Percentiles rank a stretch among this genome's conserved stretches.
These are phyloP conservation scores for Lactarius psammicola DNA, from an alignment of 768 basidiomycete genomes.

Conservation along the genomic window DNA sequence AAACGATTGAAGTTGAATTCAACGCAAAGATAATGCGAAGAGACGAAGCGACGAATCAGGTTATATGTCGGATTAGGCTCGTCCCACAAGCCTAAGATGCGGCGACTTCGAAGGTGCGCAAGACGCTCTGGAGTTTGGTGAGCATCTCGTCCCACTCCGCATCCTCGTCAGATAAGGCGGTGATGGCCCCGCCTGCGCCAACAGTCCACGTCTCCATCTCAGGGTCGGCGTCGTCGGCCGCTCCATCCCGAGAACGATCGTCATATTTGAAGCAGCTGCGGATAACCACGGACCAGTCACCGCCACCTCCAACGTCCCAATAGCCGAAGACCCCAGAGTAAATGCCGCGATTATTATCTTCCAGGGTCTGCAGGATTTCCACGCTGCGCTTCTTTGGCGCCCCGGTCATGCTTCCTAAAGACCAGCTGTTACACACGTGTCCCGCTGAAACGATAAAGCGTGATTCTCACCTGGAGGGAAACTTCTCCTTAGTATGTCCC, in stretches of 20 bases:
- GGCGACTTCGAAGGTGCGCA: slow-evolving; percentile 55
- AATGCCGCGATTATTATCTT: slow-evolving; percentile 66
- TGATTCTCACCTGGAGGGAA: slow-evolving; percentile 74
- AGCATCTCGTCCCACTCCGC: slow-evolving; percentile 95
- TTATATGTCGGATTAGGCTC: neutral
- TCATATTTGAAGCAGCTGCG: slow-evolving; percentile 85
- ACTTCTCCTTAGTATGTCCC: slow-evolving; percentile 74
- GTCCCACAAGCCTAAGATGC: neutral
- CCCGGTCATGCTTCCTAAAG: slow-evolving; percentile 91
- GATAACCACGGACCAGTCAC: slow-evolving; percentile 94
- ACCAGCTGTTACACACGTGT: neutral
- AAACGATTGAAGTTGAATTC: slow-evolving; percentile 41
- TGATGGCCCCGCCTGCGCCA: slow-evolving; percentile 96
- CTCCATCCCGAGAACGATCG: slow-evolving; percentile 30
- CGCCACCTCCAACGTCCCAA: slow-evolving; percentile 82
- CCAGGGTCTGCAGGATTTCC: slow-evolving; percentile 80
- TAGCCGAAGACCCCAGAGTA: slow-evolving; percentile 96
- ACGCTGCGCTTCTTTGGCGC: slow-evolving; percentile 94
- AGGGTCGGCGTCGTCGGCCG: slow-evolving; percentile 10
- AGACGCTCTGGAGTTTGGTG: slow-evolving; percentile 78
- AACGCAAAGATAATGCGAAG: slow-evolving; percentile 6
- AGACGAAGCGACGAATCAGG: neutral
- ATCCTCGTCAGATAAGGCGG: slow-evolving; percentile 80
- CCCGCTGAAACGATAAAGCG: neutral
- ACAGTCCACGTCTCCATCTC: slow-evolving; percentile 64